Base-by-base conservation (phyloP, 352 stramenopile genomes). In the Phytophthora agathidicida region DNA sequence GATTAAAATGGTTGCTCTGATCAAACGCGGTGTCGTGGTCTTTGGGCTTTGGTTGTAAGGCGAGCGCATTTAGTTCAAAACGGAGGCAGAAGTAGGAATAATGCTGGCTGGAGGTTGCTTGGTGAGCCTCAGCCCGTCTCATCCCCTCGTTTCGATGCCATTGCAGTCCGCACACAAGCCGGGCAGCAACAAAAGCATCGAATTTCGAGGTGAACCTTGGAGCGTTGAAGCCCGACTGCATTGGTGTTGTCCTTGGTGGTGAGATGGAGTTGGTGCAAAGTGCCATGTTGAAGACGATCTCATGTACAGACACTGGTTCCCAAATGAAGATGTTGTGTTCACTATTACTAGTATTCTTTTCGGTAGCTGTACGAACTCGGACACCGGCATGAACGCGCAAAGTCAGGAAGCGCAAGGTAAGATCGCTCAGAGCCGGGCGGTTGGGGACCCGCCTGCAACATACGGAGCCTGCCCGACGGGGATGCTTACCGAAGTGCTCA, bases 1-100 rank as follows among this genome's bases (percentile, higher is more conserved):
- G 43, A 62, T 62, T 62, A 61, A 61, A 54, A 60, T 51, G 38
- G 27, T 37, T 48, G 23, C 37, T 9, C 13, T n/a, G n/a, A n/a
- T n/a, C n/a, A n/a, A n/a, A n/a, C n/a, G n/a, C n/a, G n/a, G n/a
- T n/a, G n/a, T n/a, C n/a, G n/a, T n/a, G n/a, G n/a, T n/a, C n/a
- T n/a, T n/a, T n/a, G n/a, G n/a, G n/a, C n/a, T n/a, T n/a, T n/a
- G n/a, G n/a, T n/a, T n/a, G n/a, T n/a, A n/a, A n/a, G n/a, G n/a
- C n/a, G n/a, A n/a, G n/a, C n/a, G n/a, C n/a, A n/a, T n/a, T n/a
- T n/a, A n/a, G n/a, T n/a, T n/a, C n/a, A n/a, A n/a, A n/a, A n/a
- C n/a, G n/a, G n/a, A n/a, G n/a, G n/a, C n/a, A n/a, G n/a, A n/a
- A n/a, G n/a, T n/a, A n/a, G n/a, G n/a, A n/a, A n/a, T n/a, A n/a